A percentile compares a stretch with the other conserved stretches of the same genome.
phyloP scores from a whole-genome alignment of 2,329 filamentous ascomycete genomes.

The Pyrenochaeta sp. region DNA sequence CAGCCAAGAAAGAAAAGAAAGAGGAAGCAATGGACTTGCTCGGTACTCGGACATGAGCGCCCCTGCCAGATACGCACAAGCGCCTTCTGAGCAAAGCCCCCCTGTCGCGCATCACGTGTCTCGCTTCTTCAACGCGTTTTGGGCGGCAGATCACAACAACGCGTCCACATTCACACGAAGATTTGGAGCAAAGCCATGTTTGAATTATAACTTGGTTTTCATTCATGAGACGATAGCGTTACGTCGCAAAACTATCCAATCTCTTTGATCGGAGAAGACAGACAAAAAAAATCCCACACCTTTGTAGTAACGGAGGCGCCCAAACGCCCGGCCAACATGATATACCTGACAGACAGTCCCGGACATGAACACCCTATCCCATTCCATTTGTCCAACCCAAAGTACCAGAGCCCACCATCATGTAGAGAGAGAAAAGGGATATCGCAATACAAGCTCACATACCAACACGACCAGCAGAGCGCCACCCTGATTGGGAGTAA shows the following conservation, averaged over 20 bases:
- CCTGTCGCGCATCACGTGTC: constrained; percentile 7
- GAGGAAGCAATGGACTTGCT: too few relatives aligned
- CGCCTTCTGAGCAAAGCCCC: background rate
- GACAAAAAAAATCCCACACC: constrained; percentile 9
- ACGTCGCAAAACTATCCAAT: constrained; percentile 27
- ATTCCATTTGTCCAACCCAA: constrained; percentile 13
- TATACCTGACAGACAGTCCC: constrained; percentile 20
- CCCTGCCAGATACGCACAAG: background rate
- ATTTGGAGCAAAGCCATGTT: constrained; percentile 9
- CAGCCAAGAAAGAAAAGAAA: too few relatives aligned
- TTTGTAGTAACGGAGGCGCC: constrained; percentile 14
- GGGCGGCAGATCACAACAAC: constrained; percentile 16
- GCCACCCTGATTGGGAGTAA: constrained; percentile 4
- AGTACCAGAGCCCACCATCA: constrained; percentile 17
- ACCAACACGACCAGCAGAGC: constrained; percentile 3
- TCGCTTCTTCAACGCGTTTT: constrained; percentile 9
- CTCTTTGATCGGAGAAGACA: constrained; percentile 4
- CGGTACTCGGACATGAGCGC: too few relatives aligned
- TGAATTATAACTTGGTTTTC: constrained; percentile 25
- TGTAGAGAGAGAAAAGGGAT: constrained; percentile 41
- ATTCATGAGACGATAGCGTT: constrained; percentile 29
- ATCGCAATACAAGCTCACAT: constrained; percentile 37
- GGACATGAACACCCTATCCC: constrained; percentile 24
- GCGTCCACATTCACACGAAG: constrained; percentile 8
- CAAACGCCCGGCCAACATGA: constrained; percentile 39